phyloP scores from a whole-genome alignment of 2,329 filamentous ascomycete species.

The Moelleriella libera region DNA sequence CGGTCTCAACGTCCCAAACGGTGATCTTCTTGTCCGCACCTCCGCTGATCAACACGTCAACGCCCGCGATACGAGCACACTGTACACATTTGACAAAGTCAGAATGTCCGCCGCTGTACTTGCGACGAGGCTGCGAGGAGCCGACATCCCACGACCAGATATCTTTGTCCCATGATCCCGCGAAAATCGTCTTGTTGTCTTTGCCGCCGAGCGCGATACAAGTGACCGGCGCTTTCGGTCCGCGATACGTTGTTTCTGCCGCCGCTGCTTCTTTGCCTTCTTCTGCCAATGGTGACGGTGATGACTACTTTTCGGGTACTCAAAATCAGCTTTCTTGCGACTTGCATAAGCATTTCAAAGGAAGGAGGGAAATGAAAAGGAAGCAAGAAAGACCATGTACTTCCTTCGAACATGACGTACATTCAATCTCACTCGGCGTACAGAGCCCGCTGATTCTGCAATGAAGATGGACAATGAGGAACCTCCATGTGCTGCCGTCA shows the following conservation, averaged over 20 bases:
- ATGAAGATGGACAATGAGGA: constrained; percentile 47
- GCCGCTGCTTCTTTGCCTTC: neutral
- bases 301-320: too few species aligned
- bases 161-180: constrained; percentile 87
- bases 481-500: constrained; percentile 30
- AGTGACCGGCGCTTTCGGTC: constrained; percentile 68
- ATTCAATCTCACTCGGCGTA: constrained; percentile 43
- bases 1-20: constrained; percentile 64
- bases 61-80: constrained; percentile 43
- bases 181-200: constrained; percentile 51
- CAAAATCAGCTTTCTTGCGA: too few species aligned
- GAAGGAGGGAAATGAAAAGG: too few species aligned
- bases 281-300: too few species aligned
- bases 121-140: constrained; percentile 37
- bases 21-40: constrained; percentile 69
- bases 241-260: constrained; percentile 43
- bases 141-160: constrained; percentile 73
- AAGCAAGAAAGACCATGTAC: too few species aligned
- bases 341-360: too few species aligned
- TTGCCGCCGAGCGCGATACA: constrained; percentile 54
- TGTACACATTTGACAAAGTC: constrained; percentile 86
- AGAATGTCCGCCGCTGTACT: constrained; percentile 63
- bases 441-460: constrained; percentile 74
- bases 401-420: constrained; percentile 1
- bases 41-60: constrained; percentile 55